phyloP scores from a whole-genome alignment of 1,284 basidiomycete genomes.

The Tremellales sp. region DNA sequence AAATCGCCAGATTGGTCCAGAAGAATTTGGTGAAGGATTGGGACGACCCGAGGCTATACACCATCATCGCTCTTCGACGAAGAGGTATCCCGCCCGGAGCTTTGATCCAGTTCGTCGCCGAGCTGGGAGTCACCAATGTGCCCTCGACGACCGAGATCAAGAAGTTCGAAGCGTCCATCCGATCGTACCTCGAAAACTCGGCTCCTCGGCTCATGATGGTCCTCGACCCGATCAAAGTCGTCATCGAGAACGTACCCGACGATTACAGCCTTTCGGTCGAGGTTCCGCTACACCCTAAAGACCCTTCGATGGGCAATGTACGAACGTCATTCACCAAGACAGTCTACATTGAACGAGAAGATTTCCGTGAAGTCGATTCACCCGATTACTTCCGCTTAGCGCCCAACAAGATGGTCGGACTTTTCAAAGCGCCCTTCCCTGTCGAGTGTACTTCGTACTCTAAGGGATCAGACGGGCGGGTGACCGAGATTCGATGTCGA shows the following conservation, averaged over 20 bases:
- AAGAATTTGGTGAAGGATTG: slow-evolving; percentile 82
- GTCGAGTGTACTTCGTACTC: slow-evolving; percentile 90
- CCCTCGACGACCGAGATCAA: slow-evolving; percentile 78
- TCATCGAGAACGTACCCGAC: slow-evolving; percentile 83
- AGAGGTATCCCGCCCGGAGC: slow-evolving; percentile 95
- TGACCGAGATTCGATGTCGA: slow-evolving; percentile 72
- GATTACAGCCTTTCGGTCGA: slow-evolving; percentile 80
- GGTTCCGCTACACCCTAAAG: slow-evolving; percentile 92
- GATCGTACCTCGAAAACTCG: slow-evolving; percentile 83
- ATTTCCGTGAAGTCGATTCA: slow-evolving; percentile 88
- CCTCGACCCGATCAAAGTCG: slow-evolving; percentile 82
- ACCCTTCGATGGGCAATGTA: slow-evolving; percentile 78
- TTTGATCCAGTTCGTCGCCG: slow-evolving; percentile 86
- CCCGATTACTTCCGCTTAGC: slow-evolving; percentile 97
- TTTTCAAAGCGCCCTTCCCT: slow-evolving; percentile 92
- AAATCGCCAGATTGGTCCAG: slow-evolving; percentile 84
- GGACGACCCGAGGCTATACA: slow-evolving; percentile 99
- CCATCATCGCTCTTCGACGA: slow-evolving; percentile 88
- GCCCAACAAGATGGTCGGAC: slow-evolving; percentile 92
- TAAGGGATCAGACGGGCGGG: slow-evolving; percentile 66
- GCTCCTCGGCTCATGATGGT: slow-evolving; percentile 93
- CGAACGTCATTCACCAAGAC: slow-evolving; percentile 82
- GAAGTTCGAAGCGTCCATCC: slow-evolving; percentile 85
- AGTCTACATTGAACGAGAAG: slow-evolving; percentile 89
- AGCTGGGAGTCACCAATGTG: slow-evolving; percentile 86